A percentile compares a stretch with the other conserved stretches of the same genome.
Evolutionary conservation across 805 yeast species (phyloP).

Genomic region (Hanseniaspora occidentalis): DNA sequence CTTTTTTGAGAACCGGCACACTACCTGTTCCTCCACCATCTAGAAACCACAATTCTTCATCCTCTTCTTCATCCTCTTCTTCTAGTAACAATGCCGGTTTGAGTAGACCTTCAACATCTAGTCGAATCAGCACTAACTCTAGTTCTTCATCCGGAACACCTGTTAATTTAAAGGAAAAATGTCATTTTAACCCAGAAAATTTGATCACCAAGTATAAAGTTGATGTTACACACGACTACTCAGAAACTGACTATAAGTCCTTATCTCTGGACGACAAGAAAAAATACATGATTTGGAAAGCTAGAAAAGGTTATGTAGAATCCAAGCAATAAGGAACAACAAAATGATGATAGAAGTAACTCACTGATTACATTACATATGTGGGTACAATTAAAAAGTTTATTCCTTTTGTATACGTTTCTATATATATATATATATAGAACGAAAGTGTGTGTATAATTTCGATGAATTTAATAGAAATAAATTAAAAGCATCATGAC

Average conservation of each 20-base stretch:
- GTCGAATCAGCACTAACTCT: slow-evolving; percentile 3
- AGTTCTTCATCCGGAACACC: not conserved
- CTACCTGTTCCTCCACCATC: slow-evolving; percentile 42
- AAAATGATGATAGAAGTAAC: no score
- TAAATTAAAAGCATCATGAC: no score
- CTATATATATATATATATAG: not conserved
- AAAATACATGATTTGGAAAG: slow-evolving; percentile 39
- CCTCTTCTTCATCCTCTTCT: not conserved
- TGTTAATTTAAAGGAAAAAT: slow-evolving; percentile 19
- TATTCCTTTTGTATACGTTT: not conserved
- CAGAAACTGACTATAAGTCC: slow-evolving; percentile 9
- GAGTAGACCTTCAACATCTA: slow-evolving; percentile 1
- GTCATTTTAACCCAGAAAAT: slow-evolving; percentile 22
- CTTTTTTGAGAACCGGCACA: slow-evolving; percentile 46
- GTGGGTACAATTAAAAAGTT: not conserved
- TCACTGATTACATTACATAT: no score
- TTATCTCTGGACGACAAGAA: slow-evolving; percentile 20
- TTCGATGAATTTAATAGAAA: no score
- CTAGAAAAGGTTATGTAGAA: slow-evolving; percentile 43
- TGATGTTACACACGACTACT: slow-evolving; percentile 13
- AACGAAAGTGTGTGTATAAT: not conserved
- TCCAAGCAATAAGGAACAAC: slow-evolving; percentile 1
- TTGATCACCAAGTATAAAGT: slow-evolving; percentile 18
- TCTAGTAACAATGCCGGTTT: slow-evolving; percentile 1
- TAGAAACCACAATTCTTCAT: not conserved